Evolutionary conservation across 2,329 filamentous ascomycete genomes (phyloP).

Genomic region (Calonectria hongkongensis): DNA sequence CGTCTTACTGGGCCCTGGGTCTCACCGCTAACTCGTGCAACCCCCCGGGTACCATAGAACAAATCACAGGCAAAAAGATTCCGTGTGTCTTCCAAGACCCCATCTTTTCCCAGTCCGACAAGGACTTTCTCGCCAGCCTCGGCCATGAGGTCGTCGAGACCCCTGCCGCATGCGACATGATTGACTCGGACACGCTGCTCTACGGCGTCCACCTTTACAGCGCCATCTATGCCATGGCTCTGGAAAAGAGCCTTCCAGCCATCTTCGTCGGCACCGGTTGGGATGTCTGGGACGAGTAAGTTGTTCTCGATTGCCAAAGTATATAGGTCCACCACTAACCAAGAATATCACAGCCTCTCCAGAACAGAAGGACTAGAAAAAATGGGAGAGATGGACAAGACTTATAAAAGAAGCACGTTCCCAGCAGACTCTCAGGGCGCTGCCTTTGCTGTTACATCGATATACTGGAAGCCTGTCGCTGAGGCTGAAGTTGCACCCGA

Average conservation of each 20-base stretch:
- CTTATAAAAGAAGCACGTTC: conserved; percentile 45
- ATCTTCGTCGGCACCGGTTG: conserved; percentile 76
- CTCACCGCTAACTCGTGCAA: background rate
- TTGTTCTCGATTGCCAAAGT: conserved; percentile 10
- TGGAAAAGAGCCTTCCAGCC: conserved; percentile 67
- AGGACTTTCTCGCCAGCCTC: conserved; percentile 71
- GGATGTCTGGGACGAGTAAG: conserved; percentile 71
- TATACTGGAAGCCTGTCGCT: conserved; percentile 52
- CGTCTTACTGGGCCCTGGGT: background rate
- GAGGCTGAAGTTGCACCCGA: background rate
- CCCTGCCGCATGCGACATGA: conserved; percentile 71
- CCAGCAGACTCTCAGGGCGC: conserved; percentile 48
- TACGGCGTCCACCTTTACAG: conserved; percentile 79
- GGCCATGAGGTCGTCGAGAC: conserved; percentile 71
- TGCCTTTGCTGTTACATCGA: conserved; percentile 53
- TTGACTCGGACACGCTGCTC: conserved; percentile 71
- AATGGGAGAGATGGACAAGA: conserved; percentile 50
- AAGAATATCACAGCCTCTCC: conserved; percentile 34
- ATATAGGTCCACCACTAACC: conserved; percentile 12
- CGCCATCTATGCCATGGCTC: conserved; percentile 70
- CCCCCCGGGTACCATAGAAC: conserved; percentile 43
- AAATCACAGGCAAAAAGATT: conserved; percentile 56
- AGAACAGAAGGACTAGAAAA: conserved; percentile 45
- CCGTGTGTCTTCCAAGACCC: conserved; percentile 73
- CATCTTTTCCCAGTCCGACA: conserved; percentile 68